phyloP scores from a whole-genome alignment of 805 yeast species.

The Ogataea paradorogensis region DNA sequence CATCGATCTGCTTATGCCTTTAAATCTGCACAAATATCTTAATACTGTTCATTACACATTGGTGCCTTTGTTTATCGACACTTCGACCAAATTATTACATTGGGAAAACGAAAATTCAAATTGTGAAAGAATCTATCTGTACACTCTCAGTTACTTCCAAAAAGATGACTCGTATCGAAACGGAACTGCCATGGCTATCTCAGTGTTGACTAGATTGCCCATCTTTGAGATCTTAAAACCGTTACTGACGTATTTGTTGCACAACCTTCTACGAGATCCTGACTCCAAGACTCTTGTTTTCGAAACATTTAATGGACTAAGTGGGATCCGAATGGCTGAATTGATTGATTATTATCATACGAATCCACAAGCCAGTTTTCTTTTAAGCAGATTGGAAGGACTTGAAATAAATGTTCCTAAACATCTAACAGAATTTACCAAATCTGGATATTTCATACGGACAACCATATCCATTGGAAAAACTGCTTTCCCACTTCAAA shows the following conservation, averaged over 20 bases:
- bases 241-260: slow-evolving; percentile 43
- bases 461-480: slow-evolving; percentile 21
- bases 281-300: slow-evolving; percentile 9
- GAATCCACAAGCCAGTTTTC: slow-evolving; percentile 18
- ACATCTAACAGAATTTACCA: slow-evolving; percentile 12
- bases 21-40: slow-evolving; percentile 40
- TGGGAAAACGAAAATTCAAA: slow-evolving; percentile 13
- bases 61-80: slow-evolving; percentile 44
- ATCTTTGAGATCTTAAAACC: slow-evolving; percentile 50
- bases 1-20: slow-evolving; percentile 27
- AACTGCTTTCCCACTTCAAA: slow-evolving; percentile 30
- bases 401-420: slow-evolving; percentile 11
- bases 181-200: slow-evolving; percentile 44
- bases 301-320: slow-evolving; percentile 16
- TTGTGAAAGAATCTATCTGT: slow-evolving; percentile 24
- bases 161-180: slow-evolving; percentile 34
- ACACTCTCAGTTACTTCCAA: slow-evolving; percentile 31
- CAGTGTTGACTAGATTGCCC: slow-evolving; percentile 43
- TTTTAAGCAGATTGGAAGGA: slow-evolving; percentile 23
- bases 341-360: slow-evolving; percentile 21
- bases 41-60: slow-evolving; percentile 57
- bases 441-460: slow-evolving; percentile 22
- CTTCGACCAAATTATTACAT: slow-evolving; percentile 15
- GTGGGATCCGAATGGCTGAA: slow-evolving; percentile 29
- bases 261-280: slow-evolving; percentile 34